These are phyloP conservation scores for Solanum tarijense DNA, from an alignment of 257 asterid species.

Conservation along the genomic window DNA sequence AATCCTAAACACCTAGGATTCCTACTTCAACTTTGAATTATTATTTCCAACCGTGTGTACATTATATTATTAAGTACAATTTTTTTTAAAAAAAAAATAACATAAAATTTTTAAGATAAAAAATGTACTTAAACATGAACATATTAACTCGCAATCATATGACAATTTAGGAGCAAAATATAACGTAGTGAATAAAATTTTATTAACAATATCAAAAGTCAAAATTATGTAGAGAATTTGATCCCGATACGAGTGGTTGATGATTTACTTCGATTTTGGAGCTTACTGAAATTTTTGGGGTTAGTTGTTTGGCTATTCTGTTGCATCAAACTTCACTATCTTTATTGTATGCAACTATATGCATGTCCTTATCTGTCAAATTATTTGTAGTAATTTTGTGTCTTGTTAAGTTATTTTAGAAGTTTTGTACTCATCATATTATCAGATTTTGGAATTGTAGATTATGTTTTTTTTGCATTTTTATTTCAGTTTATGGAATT, in stretches of 20 bases:
- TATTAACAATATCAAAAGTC: no score
- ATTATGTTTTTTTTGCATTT: neutral
- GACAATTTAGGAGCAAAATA: neutral
- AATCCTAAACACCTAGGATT: no score
- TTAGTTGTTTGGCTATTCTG: neutral
- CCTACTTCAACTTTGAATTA: no score
- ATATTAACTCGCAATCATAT: neutral
- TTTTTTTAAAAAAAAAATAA: no score
- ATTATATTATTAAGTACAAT: neutral
- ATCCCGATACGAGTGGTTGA: neutral
- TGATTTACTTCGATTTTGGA: neutral
- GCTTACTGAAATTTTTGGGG: neutral
- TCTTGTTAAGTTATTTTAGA: neutral
- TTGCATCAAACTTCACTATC: neutral
- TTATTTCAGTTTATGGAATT: neutral
- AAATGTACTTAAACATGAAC: neutral
- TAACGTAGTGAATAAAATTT: no score
- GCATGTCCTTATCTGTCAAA: neutral
- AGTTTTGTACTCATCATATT: neutral
- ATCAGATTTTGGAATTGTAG: neutral
- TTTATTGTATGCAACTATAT: neutral
- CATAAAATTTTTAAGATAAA: neutral
- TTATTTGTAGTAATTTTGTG: neutral
- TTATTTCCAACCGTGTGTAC: no score
- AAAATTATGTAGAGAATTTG: no score